Evolutionary conservation across 768 basidiomycete species (phyloP).

Genomic region (Agrocybe praecox): DNA sequence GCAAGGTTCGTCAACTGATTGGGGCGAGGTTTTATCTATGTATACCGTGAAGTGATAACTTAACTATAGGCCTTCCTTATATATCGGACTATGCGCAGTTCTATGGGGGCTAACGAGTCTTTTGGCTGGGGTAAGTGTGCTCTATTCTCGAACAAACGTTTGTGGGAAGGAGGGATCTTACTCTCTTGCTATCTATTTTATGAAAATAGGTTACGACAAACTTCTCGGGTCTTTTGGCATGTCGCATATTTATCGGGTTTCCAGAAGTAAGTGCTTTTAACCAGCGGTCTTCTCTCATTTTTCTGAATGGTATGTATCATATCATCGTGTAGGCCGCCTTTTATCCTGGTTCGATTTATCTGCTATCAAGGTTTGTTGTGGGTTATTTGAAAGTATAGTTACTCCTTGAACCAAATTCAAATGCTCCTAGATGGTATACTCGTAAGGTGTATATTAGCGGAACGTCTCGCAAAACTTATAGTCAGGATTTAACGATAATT

Average conservation of each 20-base stretch:
- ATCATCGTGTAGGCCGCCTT: slow-evolving; percentile 44
- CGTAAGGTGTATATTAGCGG: slow-evolving; percentile 40
- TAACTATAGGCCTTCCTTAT: slow-evolving; percentile 52
- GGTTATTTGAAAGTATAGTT: neutral
- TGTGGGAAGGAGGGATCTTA: no score
- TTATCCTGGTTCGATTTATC: slow-evolving; percentile 55
- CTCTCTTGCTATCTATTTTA: no score
- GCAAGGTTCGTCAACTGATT: slow-evolving; percentile 39
- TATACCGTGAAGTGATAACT: neutral
- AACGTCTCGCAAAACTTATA: neutral
- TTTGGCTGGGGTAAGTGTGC: slow-evolving; percentile 53
- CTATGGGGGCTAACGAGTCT: slow-evolving; percentile 66
- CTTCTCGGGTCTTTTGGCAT: slow-evolving; percentile 55
- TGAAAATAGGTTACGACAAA: slow-evolving; percentile 53
- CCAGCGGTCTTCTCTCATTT: neutral
- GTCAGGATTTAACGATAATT: slow-evolving; percentile 36
- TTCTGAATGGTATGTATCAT: neutral
- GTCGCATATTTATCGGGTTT: slow-evolving; percentile 62
- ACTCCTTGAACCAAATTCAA: neutral
- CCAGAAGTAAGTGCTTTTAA: slow-evolving; percentile 39
- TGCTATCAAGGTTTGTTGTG: slow-evolving; percentile 34
- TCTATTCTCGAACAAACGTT: neutral
- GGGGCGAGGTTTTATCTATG: no score
- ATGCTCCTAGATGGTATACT: slow-evolving; percentile 47
- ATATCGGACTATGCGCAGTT: slow-evolving; percentile 62